Evolutionary conservation across 1,139 yeast genomes (phyloP).

Genomic region (Nakaseomyces nivariensis): DNA sequence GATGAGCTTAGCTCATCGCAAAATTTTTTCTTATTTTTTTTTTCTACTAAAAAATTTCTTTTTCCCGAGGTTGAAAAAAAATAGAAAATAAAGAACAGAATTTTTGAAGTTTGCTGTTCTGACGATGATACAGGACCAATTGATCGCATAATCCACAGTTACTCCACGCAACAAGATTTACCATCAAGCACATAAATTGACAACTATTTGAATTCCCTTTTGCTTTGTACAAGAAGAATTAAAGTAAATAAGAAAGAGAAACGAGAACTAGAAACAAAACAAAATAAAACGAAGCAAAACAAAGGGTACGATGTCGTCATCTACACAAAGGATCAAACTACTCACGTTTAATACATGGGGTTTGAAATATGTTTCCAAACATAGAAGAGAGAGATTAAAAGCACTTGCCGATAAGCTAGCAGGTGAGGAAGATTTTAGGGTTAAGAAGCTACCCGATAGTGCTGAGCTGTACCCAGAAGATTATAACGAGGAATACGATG

Average conservation of each 20-base stretch:
- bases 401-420: constrained; percentile 69
- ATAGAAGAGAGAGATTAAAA: constrained; percentile 49
- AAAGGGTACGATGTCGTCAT: neutral
- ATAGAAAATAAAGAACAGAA: too few relatives aligned
- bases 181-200: too few relatives aligned
- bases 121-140: too few relatives aligned
- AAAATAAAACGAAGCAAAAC: neutral
- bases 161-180: too few relatives aligned
- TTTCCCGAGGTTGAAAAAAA: neutral
- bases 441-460: constrained; percentile 8
- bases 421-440: constrained; percentile 19
- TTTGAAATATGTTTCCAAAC: constrained; percentile 66
- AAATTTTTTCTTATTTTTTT: too few relatives aligned
- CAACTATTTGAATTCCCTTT: too few relatives aligned
- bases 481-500: constrained; percentile 50
- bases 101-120: too few relatives aligned
- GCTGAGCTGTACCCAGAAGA: constrained; percentile 7
- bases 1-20: neutral
- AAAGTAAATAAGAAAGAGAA: too few relatives aligned
- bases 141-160: too few relatives aligned
- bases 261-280: too few relatives aligned
- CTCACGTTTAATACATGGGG: constrained; percentile 86
- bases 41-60: neutral
- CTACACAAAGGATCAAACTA: constrained; percentile 32
- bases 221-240: too few relatives aligned